These are phyloP conservation scores for Xanthoceras sorbifolium DNA, from an alignment of 345 rosid species.

Conservation along the genomic window DNA sequence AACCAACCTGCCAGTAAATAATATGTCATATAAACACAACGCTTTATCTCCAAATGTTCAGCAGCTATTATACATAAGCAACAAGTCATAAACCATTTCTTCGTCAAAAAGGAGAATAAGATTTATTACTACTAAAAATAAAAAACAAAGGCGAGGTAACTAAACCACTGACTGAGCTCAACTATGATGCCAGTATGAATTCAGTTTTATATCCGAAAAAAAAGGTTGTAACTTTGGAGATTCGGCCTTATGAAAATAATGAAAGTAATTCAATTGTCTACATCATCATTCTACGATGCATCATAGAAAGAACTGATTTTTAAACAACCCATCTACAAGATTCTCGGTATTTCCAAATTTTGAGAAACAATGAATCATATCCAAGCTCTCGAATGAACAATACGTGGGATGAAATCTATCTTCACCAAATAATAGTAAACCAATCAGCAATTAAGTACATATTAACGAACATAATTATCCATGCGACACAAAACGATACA, in stretches of 20 bases:
- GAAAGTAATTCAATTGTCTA: too few relatives aligned
- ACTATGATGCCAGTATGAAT: too few relatives aligned
- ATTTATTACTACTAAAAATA: neutral
- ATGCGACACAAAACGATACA: neutral
- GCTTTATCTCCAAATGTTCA: neutral
- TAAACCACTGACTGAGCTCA: neutral
- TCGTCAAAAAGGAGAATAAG: neutral
- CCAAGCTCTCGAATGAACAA: neutral
- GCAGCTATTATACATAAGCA: neutral
- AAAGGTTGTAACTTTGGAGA: neutral
- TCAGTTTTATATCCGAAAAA: neutral
- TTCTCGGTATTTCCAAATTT: too few relatives aligned
- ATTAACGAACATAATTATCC: neutral
- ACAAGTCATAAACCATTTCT: neutral
- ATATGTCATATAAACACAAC: neutral
- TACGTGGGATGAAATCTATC: neutral
- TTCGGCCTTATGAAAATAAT: too few relatives aligned
- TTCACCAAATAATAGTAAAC: neutral
- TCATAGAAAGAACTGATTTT: neutral
- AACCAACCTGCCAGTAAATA: constrained; percentile 46
- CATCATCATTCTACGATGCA: too few relatives aligned
- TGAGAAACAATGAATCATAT: neutral
- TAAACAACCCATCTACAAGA: neutral
- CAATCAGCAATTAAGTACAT: too few relatives aligned
- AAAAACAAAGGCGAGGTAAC: neutral